Evolutionary conservation across 1,284 basidiomycete species (phyloP).

Genomic region (Flammula alnicola): DNA sequence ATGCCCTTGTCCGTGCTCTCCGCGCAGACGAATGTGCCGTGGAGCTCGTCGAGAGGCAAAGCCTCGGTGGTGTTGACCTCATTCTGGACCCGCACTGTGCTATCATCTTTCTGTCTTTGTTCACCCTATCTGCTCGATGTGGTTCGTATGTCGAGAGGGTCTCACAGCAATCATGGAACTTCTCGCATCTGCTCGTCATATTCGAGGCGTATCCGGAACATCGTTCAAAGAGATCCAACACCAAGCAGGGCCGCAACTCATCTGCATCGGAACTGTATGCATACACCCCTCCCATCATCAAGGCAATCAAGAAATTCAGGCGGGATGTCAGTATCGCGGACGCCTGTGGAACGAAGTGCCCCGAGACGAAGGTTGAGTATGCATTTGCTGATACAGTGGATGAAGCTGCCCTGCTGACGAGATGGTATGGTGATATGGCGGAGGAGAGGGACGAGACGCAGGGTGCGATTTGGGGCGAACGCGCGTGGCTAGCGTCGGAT

Average conservation of each 20-base stretch:
- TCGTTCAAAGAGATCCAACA: conserved; percentile 36
- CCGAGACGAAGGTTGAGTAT: conserved; percentile 45
- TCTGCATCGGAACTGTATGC: conserved; percentile 36
- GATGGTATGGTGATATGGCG: conserved; percentile 61
- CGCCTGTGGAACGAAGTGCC: conserved; percentile 53
- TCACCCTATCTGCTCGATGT: conserved; percentile 56
- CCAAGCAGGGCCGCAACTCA: conserved; percentile 3
- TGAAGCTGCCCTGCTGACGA: conserved; percentile 56
- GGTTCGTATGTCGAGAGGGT: conserved; percentile 46
- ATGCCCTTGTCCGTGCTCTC: conserved; percentile 56
- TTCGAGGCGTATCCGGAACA: conserved; percentile 66
- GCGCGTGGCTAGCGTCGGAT: conserved; percentile 63
- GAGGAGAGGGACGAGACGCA: conserved; percentile 46
- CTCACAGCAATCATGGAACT: conserved; percentile 61
- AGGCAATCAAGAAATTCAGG: conserved; percentile 65
- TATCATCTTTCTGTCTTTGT: conserved; percentile 58
- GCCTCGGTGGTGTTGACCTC: conserved; percentile 57
- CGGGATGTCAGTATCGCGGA: conserved; percentile 64
- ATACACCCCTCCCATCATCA: conserved; percentile 68
- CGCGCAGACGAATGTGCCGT: conserved; percentile 47
- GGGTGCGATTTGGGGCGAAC: conserved; percentile 58
- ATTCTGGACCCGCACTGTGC: conserved; percentile 63
- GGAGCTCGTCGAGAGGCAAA: conserved; percentile 64
- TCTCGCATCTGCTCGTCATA: conserved; percentile 55
- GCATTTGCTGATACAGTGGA: conserved; percentile 65